Percentiles rank a stretch among this genome's conserved stretches.
phyloP scores from a whole-genome alignment of 257 asterid species.

The Solanum rostratum region DNA sequence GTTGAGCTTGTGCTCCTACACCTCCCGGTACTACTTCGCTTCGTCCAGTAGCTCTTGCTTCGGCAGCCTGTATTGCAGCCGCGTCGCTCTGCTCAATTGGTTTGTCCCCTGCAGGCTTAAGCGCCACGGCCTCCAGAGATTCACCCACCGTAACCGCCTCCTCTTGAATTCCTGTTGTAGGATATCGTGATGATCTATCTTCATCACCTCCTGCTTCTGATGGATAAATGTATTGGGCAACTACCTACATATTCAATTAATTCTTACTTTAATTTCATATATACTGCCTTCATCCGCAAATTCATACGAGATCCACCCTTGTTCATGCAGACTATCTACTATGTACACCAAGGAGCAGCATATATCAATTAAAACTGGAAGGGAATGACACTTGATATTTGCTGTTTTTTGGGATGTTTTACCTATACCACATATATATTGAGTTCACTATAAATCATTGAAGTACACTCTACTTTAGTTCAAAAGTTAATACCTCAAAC shows the following conservation, averaged over 20 bases:
- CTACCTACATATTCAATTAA: slow-evolving; percentile 15
- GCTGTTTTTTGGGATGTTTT: not conserved
- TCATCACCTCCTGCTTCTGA: not conserved
- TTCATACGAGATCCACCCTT: too few species aligned
- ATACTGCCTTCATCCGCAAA: too few species aligned
- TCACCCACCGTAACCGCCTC: slow-evolving; percentile 47
- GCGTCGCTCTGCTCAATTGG: slow-evolving; percentile 43
- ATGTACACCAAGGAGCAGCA: too few species aligned
- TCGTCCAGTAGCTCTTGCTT: slow-evolving; percentile 46
- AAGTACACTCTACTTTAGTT: not conserved
- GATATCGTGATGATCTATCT: not conserved
- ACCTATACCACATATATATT: not conserved
- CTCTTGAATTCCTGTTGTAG: not conserved
- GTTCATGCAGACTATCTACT: too few species aligned
- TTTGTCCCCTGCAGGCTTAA: slow-evolving; percentile 29
- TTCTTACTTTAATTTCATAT: not conserved
- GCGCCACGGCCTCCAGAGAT: slow-evolving; percentile 55
- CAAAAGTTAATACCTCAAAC: not conserved
- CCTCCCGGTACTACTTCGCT: slow-evolving; percentile 37
- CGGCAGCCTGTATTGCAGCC: slow-evolving; percentile 61
- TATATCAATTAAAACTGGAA: not conserved
- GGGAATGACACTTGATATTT: not conserved
- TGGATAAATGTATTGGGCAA: slow-evolving; percentile 26
- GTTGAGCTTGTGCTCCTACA: slow-evolving; percentile 37
- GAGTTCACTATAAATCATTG: not conserved